Evolutionary conservation across 2,329 filamentous ascomycete genomes (phyloP).

Genomic region (Nothophoma quercina): DNA sequence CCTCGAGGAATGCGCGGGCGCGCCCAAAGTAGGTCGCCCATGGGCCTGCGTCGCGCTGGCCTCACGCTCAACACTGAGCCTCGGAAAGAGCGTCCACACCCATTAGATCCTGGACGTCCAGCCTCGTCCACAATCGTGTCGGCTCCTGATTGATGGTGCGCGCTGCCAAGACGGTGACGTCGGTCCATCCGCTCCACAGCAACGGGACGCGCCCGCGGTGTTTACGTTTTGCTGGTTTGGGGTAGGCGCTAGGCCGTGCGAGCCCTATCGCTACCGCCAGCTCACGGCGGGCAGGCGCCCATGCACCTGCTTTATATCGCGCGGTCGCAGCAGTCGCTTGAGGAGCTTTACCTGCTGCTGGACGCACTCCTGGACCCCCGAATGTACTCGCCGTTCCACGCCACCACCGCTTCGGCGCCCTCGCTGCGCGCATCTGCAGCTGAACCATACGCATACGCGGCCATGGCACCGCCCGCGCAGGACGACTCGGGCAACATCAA

Average conservation of each 20-base stretch:
- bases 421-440: slow-evolving; percentile 54
- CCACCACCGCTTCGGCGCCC: slow-evolving; percentile 52
- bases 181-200: slow-evolving; percentile 28
- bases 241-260: slow-evolving; percentile 26
- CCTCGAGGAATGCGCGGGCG: slow-evolving; percentile 26
- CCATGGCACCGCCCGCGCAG: slow-evolving; percentile 44
- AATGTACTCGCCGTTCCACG: slow-evolving; percentile 42
- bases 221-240: slow-evolving; percentile 40
- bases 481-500: slow-evolving; percentile 59
- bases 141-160: slow-evolving; percentile 27
- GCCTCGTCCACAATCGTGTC: slow-evolving; percentile 24
- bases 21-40: slow-evolving; percentile 6
- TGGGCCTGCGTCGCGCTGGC: slow-evolving; percentile 4
- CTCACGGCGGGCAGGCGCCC: slow-evolving; percentile 10
- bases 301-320: slow-evolving; percentile 45
- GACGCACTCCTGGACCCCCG: slow-evolving; percentile 36
- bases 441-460: slow-evolving; percentile 43
- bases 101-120: too few relatives aligned
- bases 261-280: slow-evolving; percentile 16
- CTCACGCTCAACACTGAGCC: slow-evolving; percentile 10
- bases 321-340: slow-evolving; percentile 34
- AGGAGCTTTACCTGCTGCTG: slow-evolving; percentile 33
- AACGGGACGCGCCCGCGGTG: slow-evolving; percentile 31
- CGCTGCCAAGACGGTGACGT: slow-evolving; percentile 41
- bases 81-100: too few relatives aligned